Base-by-base conservation (phyloP, 257 asterid genomes). In the Plantago elongata region DNA sequence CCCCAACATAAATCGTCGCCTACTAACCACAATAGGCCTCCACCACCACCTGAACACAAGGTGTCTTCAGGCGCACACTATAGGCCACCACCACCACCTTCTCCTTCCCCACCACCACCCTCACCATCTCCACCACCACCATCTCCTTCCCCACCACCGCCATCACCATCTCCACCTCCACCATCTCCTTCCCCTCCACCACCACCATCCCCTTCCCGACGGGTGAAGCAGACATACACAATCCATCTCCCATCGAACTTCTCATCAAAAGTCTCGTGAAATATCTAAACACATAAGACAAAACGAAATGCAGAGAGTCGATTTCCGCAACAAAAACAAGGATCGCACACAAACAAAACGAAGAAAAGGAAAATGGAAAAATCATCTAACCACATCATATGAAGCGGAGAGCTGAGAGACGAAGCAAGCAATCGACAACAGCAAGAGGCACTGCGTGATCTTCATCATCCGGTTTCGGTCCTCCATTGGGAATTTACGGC, bases 211-310 rank as follows among this genome's bases (percentile, higher is more conserved):
- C 29, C 68, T n/a, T n/a, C n/a, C n/a, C n/a, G n/a, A n/a, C n/a
- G n/a, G n/a, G n/a, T n/a, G n/a, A n/a, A n/a, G n/a, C n/a, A n/a
- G n/a, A n/a, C n/a, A n/a, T n/a, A 89, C 15, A 63, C 95, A 13
- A 79, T 68, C 97, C 97, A 93, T 43, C 88, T 76, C 18, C 94
- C 96, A 9, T 83, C 94, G 17, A 89, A 83, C 13, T 80, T 71
- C 72, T 84, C 96, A 56, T 93, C 97, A 61, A 93, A 93, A 51
- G 97, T 69, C 68, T 93, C 99, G 71, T 89, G 81, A 47, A 87
- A 79, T 76, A 51, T 78, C 99, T 93, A 70, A 45, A 76, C 62
- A 57, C 51, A 56, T 49, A 67, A 75, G 57, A 16, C 10, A 57
- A 49, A 71, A 51, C 17, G 43, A 18, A 38, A 3, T 1, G 38